Evolutionary conservation across 2,329 filamentous ascomycete species (phyloP), one percentile per base, ranked within the genome.

Genomic region (Sordariomycetes sp.): DNA sequence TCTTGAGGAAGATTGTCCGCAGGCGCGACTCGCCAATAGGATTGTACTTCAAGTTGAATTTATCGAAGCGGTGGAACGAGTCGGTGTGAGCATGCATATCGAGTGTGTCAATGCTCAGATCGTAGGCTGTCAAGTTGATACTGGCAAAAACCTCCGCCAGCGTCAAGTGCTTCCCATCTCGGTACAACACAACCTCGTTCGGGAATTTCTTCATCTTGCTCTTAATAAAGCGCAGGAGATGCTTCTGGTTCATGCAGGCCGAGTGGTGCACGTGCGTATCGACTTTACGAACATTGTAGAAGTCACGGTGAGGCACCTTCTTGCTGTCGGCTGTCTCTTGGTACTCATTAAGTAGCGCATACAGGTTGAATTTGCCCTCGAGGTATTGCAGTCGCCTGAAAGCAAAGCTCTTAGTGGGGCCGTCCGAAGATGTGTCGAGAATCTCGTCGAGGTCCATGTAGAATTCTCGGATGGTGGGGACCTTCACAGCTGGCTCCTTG

Each of bases 71-170:
- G 59, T 98, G 92, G 63, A 98, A 98, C 0, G 86, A 93, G 58
- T 98, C 92, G 9, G 86, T 95, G 53, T 98, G 92, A 17, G 92
- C 83, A 65, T 98, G 92, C 92, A 98, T 98, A 62, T 98, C 92
- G 21, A 98, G 71, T 1, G 92, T 98, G 59, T 98, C 92, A 43
- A 98, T 98, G 58, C 88, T 95, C 35, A 98, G 68, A 55, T 98
- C 92, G 56, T 98, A 98, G 1, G 92, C 92, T 5, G 90, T 96
- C 47, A 98, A 66, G 43, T 94, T 94, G 64, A 98, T 94, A 61
- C 87, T 94, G 49, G 94, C 82, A 57, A 98, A 98, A 1, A 98
- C 92, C 59, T 98, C 86, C 38, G 77, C 79, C 39, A 98, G 63
- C 1, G 92, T 96, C 46, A 98, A 67, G 57, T 94, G 78, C 57